Evolutionary conservation across 148 eudicot genomes (phyloP), one percentile per base, ranked within the genome.

Genomic region (Vaccinium macrocarpon): DNA sequence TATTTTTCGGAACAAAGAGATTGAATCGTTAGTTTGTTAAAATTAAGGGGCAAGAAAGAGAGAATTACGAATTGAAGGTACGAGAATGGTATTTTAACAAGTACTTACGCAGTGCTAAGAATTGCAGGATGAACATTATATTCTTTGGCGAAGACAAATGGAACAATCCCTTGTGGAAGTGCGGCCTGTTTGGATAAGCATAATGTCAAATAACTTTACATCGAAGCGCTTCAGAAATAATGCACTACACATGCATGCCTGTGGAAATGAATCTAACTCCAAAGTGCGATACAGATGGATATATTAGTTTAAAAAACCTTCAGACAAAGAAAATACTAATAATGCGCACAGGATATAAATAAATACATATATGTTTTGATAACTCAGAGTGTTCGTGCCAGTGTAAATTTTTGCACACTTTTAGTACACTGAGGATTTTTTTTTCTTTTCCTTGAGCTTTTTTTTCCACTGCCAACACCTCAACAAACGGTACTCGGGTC

Each of bases 151-250:
- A 95, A 95, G 61, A 95, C 98, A 76, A 95, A 95, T 48, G 98
- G 98, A 64, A 95, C 98, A 84, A 95, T 95, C 84, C 98, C 98
- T 92, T 95, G 97, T 42, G 98, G 98, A 85, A 95, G 96, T 64
- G 98, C 95, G 9, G 98, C 98, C 98, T 95, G 79, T 81, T 57
- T 51, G 79, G 56, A 48, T 10, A 76, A 79, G 21, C 70, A 85
- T 25, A 52, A 16, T 51, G 62, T 42, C 56, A 57, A 16, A 72
- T 49, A 10, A 64, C 72, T 84, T 68, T 48, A 82, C 56, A 82
- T 42, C 8, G 6, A 21, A 77, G n/a, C 18, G 2, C 5, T 21
- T 23, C 15, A n/a, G 49, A 32, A 10, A 25, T 35, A 2, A 66
- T 6, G 48, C 7, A 18, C 9, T 55, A 52, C 0, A 16, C 21